Evolutionary conservation across 1,284 basidiomycete genomes (phyloP).

Genomic region (Papiliotrema fonsecae): DNA sequence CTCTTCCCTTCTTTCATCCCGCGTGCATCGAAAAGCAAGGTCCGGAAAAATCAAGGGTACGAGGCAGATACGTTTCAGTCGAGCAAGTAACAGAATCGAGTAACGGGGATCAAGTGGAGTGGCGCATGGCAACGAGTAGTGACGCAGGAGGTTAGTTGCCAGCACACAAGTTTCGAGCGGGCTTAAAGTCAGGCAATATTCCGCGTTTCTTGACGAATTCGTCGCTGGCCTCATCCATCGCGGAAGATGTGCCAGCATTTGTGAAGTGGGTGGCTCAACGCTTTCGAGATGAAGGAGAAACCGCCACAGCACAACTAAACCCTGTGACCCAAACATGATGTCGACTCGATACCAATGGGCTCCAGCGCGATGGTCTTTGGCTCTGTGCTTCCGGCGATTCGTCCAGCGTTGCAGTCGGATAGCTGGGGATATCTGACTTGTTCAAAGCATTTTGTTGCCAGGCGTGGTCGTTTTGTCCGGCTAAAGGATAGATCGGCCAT

Average conservation of each 20-base stretch:
- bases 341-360: too few relatives aligned
- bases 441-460: too few relatives aligned
- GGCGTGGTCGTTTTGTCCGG: too few relatives aligned
- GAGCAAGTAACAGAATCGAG: slow-evolving; percentile 38
- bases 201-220: slow-evolving; percentile 43
- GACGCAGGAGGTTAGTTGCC: slow-evolving; percentile 42
- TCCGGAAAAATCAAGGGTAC: slow-evolving; percentile 35
- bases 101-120: slow-evolving; percentile 32
- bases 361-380: too few relatives aligned
- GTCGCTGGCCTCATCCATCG: slow-evolving; percentile 37
- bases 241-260: slow-evolving; percentile 46
- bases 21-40: slow-evolving; percentile 35
- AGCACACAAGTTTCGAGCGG: too few relatives aligned
- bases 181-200: slow-evolving; percentile 41
- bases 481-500: too few relatives aligned
- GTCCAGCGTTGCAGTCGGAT: too few relatives aligned
- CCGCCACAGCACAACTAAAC: not conserved
- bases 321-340: too few relatives aligned
- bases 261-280: slow-evolving; percentile 36
- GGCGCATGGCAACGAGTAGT: slow-evolving; percentile 45
- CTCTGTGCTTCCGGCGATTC: too few relatives aligned
- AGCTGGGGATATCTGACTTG: too few relatives aligned
- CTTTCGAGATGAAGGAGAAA: too few relatives aligned
- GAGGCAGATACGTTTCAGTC: slow-evolving; percentile 45
- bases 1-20: slow-evolving; percentile 42